Evolutionary conservation across 2,329 filamentous ascomycete genomes (phyloP), one percentile per base, ranked within the genome.

Genomic region (Pseudogymnoascus sp.): DNA sequence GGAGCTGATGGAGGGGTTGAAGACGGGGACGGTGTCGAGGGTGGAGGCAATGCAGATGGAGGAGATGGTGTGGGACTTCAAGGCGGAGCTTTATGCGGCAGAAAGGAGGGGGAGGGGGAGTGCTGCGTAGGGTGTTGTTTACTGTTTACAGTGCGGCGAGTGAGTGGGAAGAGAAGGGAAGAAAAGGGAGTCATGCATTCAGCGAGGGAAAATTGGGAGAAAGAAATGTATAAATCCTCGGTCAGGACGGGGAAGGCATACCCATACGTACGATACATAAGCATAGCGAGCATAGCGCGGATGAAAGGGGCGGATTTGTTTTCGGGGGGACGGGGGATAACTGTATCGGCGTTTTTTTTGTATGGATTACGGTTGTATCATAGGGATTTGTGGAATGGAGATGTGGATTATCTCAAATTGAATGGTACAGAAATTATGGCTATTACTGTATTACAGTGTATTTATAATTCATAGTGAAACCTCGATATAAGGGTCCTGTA

Each of bases 51-150:
- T 86, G 64, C 81, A 88, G 72, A 81, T 95, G 67, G 90, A 95
- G 71, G 88, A 93, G 71, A 77, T 91, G 69, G 80, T 95, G 72
- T 90, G 93, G 78, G 89, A 93, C 73, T 84, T 93, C 67, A 88
- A 89, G 73, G 81, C 84, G 66, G 86, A 89, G 73, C 81, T 93
- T 61, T 89, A 89, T 72, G 84, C 87, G 63, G 90, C 90, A 14
- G 86, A 86, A 69, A 79, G 79, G 69, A 81, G 89, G 65, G 81
- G 83, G 38, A 74, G 81, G 43, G 43, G 43, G 12, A 50, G 43
- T 28, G 22, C 43, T 50, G 43, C 43, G 24, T 50, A 50, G 22
- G 41, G 6, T 40, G 38, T 40, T 16, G 37, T n/a, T 38, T 14
- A 38, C 33, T 35, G 33, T 35, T 35, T 11, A 35, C 10, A 35